Evolutionary conservation across 176 grass and related monocot species (phyloP), one percentile per base, ranked within the genome.

Genomic region (Ensete glaucum): DNA sequence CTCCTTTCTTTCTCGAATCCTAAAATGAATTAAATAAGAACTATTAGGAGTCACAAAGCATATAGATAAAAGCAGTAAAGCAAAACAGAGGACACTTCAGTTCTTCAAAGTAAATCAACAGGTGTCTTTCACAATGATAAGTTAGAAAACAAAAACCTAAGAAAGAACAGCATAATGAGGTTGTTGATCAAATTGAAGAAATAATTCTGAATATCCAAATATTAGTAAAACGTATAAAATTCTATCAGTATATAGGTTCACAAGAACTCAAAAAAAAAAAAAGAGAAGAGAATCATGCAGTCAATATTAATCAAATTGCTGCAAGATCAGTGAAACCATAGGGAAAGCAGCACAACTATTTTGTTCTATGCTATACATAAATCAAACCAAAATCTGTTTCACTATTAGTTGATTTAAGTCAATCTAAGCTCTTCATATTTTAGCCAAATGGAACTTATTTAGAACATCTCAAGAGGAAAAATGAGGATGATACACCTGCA

Each of bases 401-500:
- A 43, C 34, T 43, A 4, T 43, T 43, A 43, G 34, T 43, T 43
- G 26, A 70, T 17, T 9, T 11, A 11, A 70, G 17, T 70, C 2
- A 19, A 43, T 43, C 6, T 43, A 70, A 70, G 48, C 12, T 70
- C 63, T 51, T 19, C 10, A 0, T 1, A 17, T 10, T 20, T 70
- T 16, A 19, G 15, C 51, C 16, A 70, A 50, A 11, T 70, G 67
- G 9, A 70, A 70, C 17, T n/a, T 43, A 43, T 43, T 48, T 9
- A 16, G 13, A 69, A 50, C 6, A 67, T 48, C 54, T 10, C 59
- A 68, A 11, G 20, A 54, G 19, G 21, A 57, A 67, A 13, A 53
- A 56, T 43, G 19, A 56, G 64, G 74, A 70, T 12, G 49, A 73
- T 87, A 64, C 48, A 96, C 95, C 87, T 89, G 95, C 95, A 98